Base-by-base conservation (phyloP, 106 monocot genomes). In the Dioscorea alata region DNA sequence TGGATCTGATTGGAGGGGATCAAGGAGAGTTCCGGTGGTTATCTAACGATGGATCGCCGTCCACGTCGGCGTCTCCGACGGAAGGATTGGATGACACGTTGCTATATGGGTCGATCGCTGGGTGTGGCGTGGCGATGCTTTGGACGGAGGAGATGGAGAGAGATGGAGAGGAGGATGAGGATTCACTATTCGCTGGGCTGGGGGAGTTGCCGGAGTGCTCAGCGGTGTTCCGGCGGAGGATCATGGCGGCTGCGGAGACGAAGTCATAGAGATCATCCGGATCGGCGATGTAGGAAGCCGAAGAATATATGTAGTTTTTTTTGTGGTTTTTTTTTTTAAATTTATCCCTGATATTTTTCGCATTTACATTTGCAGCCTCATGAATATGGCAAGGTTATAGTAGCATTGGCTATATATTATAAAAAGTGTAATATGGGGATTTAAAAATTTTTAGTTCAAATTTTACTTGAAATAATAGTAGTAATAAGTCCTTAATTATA, bases 131-230 rank as follows among this genome's bases (percentile, higher is more conserved):
- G 1, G 20, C 34, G 19, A 23, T 49, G 53, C 23, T 64, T 10
- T 32, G 57, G 14, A 60, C 56, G 4, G 73, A 81, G 16, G 66
- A 63, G 48, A 58, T 12, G 60, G 48, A 12, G 63, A 42, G 42
- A 42, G 42, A 42, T 42, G 42, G 19, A 4, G 50, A 51, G 9
- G 66, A 66, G 0, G 86, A 83, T 50, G 92, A 92, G 33, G 85
- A 83, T 48, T 80, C 83, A 16, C 75, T 88, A 24, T 92, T 92
- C 71, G 92, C 80, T 1, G 92, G 92, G 20, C 78, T 92, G 0
- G 92, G 83, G 8, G 92, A 92, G 83, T 73, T 92, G 64, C 90
- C 90, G 64, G 90, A 86, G 51, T 90, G 68, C 71, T 78, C 90
- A 16, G 32, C 80, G 23, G 90, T 88, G 66, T 78, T 85, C 79